A percentile compares a stretch with the other conserved stretches of the same genome.
Conservation (phyloP, 306 rosid species). For the Vachellia pachyceras region DNA sequence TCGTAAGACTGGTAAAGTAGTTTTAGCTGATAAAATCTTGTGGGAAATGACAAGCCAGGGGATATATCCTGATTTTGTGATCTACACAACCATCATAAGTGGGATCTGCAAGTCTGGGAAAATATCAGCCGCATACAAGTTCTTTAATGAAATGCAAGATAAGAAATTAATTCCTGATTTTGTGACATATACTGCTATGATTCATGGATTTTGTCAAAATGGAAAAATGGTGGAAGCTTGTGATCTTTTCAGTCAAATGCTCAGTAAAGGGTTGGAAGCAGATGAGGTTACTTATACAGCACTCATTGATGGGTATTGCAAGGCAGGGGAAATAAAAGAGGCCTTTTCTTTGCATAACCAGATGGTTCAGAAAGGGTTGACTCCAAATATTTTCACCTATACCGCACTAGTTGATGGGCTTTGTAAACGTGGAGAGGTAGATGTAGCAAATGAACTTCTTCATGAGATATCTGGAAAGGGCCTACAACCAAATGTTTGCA, state of each 20-base stretch:
- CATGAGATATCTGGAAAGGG: conserved; percentile 78
- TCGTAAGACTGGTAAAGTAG: conserved; percentile 60
- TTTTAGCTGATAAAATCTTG: conserved; percentile 63
- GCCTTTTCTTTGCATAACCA: conserved; percentile 85
- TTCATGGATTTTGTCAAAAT: conserved; percentile 70
- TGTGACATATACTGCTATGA: conserved; percentile 69
- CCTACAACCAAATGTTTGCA: conserved; percentile 77
- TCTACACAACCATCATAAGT: conserved; percentile 76
- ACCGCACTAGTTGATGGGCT: conserved; percentile 87
- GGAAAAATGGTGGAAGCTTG: conserved; percentile 75
- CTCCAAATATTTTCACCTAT: conserved; percentile 79
- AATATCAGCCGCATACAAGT: conserved; percentile 53
- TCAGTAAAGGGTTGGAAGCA: conserved; percentile 58
- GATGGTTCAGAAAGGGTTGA: conserved; percentile 71
- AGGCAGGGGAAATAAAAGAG: conserved; percentile 69
- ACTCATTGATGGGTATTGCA: conserved; percentile 83
- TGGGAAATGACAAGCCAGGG: conserved; percentile 63
- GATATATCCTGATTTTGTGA: conserved; percentile 71
- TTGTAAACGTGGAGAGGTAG: conserved; percentile 80
- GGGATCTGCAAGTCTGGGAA: conserved; percentile 73
- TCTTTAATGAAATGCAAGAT: conserved; percentile 68
- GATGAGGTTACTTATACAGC: conserved; percentile 87
- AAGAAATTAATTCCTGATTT: conserved; percentile 70
- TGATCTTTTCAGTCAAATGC: conserved; percentile 63
- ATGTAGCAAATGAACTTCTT: conserved; percentile 82